phyloP scores from a whole-genome alignment of 1,139 yeast genomes.

The Hansenula lynferdii region DNA sequence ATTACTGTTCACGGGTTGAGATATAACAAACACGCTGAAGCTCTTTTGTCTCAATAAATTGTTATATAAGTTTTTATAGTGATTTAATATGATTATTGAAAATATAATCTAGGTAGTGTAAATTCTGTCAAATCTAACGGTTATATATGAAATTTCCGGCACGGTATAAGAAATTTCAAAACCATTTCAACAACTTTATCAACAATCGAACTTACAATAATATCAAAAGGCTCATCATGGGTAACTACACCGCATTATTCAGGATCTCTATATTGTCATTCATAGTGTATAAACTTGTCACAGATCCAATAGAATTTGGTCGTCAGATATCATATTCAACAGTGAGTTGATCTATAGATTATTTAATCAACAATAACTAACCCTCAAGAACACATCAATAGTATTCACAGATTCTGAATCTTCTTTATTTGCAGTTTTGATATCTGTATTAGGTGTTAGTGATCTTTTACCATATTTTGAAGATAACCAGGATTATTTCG shows the following conservation, averaged over 20 bases:
- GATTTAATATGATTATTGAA: too few relatives aligned
- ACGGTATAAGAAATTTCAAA: too few relatives aligned
- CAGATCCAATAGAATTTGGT: background rate
- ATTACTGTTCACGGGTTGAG: constrained; percentile 46
- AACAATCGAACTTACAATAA: background rate
- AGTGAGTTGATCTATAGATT: too few relatives aligned
- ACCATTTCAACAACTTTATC: background rate
- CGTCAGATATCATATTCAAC: background rate
- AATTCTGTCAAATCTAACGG: too few relatives aligned
- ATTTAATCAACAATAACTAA: too few relatives aligned
- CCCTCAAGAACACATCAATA: background rate
- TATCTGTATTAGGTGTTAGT: constrained; percentile 37
- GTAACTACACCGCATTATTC: background rate
- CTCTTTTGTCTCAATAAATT: constrained; percentile 35
- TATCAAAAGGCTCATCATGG: background rate
- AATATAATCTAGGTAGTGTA: too few relatives aligned
- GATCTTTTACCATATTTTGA: constrained; percentile 60
- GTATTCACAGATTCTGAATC: constrained; percentile 1
- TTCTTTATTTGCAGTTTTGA: constrained; percentile 35
- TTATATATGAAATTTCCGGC: too few relatives aligned
- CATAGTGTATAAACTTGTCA: background rate
- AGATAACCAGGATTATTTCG: constrained; percentile 50
- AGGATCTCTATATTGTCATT: background rate
- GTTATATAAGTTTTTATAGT: too few relatives aligned
- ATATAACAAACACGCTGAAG: constrained; percentile 30